Conservation (phyloP, 768 basidiomycete genomes). For the Mycena latifolia region DNA sequence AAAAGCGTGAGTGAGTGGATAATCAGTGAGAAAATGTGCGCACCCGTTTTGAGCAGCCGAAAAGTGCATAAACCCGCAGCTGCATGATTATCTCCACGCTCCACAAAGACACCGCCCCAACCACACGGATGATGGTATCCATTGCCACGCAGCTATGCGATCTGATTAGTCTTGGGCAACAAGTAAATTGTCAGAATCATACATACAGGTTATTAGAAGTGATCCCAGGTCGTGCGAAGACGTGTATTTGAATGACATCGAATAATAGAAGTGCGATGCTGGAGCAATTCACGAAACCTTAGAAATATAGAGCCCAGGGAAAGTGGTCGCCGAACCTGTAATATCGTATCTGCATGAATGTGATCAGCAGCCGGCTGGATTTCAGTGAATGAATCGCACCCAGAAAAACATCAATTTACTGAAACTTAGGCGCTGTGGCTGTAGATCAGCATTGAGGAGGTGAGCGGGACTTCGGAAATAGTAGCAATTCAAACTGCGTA, state of each 20-base stretch:
- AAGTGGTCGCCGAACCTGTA: slow-evolving; percentile 42
- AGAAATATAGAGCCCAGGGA: too few relatives aligned
- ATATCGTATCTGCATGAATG: slow-evolving; percentile 56
- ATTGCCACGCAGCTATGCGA: slow-evolving; percentile 55
- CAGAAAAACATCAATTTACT: slow-evolving; percentile 57
- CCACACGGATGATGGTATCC: slow-evolving; percentile 57
- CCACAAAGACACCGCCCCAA: slow-evolving; percentile 62
- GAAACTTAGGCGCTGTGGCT: slow-evolving; percentile 51
- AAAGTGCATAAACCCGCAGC: slow-evolving; percentile 60
- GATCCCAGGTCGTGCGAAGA: slow-evolving; percentile 54
- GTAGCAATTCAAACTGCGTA: slow-evolving; percentile 37
- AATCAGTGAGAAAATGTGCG: too few relatives aligned
- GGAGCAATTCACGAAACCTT: too few relatives aligned
- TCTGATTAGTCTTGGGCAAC: neutral
- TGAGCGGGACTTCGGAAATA: too few relatives aligned
- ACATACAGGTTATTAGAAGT: slow-evolving; percentile 34
- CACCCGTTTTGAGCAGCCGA: slow-evolving; percentile 54
- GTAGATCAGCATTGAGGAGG: neutral
- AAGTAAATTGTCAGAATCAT: slow-evolving; percentile 7
- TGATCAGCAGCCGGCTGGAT: too few relatives aligned
- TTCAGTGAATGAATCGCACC: too few relatives aligned
- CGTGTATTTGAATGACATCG: slow-evolving; percentile 60
- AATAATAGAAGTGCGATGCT: slow-evolving; percentile 54
- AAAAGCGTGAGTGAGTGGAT: too few relatives aligned
- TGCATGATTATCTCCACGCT: too few relatives aligned